Conservation (phyloP, 805 yeast genomes). For the Schwanniomyces yamadae region DNA sequence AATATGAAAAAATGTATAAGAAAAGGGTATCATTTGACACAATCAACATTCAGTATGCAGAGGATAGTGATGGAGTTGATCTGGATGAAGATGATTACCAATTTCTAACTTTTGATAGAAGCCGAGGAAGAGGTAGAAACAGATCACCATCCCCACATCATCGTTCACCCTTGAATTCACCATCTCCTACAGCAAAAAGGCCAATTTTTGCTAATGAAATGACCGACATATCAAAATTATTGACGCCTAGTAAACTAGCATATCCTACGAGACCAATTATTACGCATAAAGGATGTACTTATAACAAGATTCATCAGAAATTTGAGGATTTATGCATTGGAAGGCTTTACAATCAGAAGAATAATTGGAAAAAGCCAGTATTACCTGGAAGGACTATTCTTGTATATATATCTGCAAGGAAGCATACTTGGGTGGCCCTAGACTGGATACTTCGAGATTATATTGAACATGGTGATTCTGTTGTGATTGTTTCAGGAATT, state of each 20-base stretch:
- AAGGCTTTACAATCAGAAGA: slow-evolving; percentile 24
- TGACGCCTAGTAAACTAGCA: slow-evolving; percentile 9
- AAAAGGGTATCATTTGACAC: slow-evolving; percentile 56
- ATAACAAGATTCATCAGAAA: slow-evolving; percentile 45
- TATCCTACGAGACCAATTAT: slow-evolving; percentile 43
- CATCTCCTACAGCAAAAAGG: slow-evolving; percentile 6
- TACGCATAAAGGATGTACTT: slow-evolving; percentile 42
- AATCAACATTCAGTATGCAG: slow-evolving; percentile 34
- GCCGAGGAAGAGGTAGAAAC: slow-evolving; percentile 14
- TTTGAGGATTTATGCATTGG: slow-evolving; percentile 48
- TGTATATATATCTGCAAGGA: slow-evolving; percentile 67
- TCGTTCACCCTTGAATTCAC: slow-evolving; percentile 9
- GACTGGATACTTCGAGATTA: slow-evolving; percentile 64
- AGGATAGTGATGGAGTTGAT: slow-evolving; percentile 15
- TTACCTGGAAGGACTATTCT: slow-evolving; percentile 55
- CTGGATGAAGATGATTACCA: slow-evolving; percentile 6
- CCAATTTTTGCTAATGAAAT: neutral
- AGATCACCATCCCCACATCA: slow-evolving; percentile 11
- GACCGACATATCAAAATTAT: neutral
- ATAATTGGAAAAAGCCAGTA: slow-evolving; percentile 27
- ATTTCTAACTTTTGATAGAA: slow-evolving; percentile 4
- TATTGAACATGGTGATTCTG: slow-evolving; percentile 62
- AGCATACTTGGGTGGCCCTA: slow-evolving; percentile 79
- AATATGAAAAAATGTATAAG: slow-evolving; percentile 11
- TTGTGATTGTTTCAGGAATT: slow-evolving; percentile 60